Evolutionary conservation across 495 filamentous ascomycete genomes (phyloP).

Genomic region (Aspergillus affinis): DNA sequence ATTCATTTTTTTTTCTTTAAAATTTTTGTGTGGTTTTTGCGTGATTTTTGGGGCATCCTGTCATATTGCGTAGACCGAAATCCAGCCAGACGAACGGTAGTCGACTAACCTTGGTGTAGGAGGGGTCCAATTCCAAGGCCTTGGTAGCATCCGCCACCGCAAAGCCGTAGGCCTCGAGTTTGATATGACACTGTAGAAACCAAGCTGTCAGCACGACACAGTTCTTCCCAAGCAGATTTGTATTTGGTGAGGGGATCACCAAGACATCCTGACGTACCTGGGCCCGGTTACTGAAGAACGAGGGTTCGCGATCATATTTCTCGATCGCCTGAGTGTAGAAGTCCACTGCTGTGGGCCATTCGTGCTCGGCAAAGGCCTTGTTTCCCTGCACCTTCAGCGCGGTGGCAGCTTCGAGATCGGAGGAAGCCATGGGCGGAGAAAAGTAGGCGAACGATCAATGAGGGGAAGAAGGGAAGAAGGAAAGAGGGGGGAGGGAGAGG

Average conservation of each 20-base stretch:
- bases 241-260: neutral
- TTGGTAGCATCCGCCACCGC: conserved; percentile 91
- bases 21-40: no score
- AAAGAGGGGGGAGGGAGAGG: conserved; percentile 10
- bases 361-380: conserved; percentile 81
- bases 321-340: conserved; percentile 91
- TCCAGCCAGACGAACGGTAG: neutral
- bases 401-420: conserved; percentile 64
- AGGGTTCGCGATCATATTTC: conserved; percentile 76
- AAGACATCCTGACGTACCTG: conserved; percentile 59
- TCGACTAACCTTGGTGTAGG: conserved; percentile 72
- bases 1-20: neutral
- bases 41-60: no score
- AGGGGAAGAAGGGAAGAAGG: conserved; percentile 10
- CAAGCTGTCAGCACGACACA: conserved; percentile 8
- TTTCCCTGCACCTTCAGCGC: conserved; percentile 93
- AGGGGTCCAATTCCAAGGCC: conserved; percentile 87
- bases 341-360: conserved; percentile 83
- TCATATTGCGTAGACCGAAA: neutral
- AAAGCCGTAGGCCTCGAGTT: conserved; percentile 91
- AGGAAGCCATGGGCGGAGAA: conserved; percentile 42
- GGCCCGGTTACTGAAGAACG: conserved; percentile 91
- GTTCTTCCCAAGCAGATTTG: neutral
- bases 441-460: conserved; percentile 15
- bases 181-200: conserved; percentile 76